These are phyloP conservation scores for Tuber borchii DNA, from an alignment of 495 filamentous ascomycete genomes.

Conservation along the genomic window DNA sequence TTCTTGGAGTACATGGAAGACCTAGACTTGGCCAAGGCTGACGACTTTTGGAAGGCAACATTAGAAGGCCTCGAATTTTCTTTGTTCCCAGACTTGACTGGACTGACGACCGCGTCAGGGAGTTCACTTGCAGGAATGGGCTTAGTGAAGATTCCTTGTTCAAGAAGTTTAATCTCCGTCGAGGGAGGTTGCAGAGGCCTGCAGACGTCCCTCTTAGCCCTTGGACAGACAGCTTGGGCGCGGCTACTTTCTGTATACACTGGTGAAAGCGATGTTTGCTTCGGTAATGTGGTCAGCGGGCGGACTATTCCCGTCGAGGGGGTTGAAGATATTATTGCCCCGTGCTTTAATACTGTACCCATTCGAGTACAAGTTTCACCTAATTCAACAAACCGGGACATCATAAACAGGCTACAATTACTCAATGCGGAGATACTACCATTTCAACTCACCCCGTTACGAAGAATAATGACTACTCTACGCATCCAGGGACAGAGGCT, in stretches of 20 bases:
- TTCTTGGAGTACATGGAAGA: slow-evolving; percentile 50
- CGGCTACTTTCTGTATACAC: slow-evolving; percentile 51
- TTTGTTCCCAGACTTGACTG: slow-evolving; percentile 45
- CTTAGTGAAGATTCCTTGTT: slow-evolving; percentile 19
- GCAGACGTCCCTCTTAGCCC: slow-evolving; percentile 56
- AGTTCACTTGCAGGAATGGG: slow-evolving; percentile 33
- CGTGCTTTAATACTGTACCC: slow-evolving; percentile 84
- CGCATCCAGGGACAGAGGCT: slow-evolving; percentile 47
- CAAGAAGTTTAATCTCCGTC: slow-evolving; percentile 46
- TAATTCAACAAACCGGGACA: slow-evolving; percentile 47
- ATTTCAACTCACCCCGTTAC: slow-evolving; percentile 64
- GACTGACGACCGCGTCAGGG: slow-evolving; percentile 8
- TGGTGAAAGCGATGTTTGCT: slow-evolving; percentile 61
- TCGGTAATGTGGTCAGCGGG: slow-evolving; percentile 72
- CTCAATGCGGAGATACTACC: slow-evolving; percentile 54
- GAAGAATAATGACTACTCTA: slow-evolving; percentile 53
- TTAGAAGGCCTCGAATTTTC: slow-evolving; percentile 50
- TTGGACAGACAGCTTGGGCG: slow-evolving; percentile 66
- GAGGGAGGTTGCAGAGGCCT: slow-evolving; percentile 48
- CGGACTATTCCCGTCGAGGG: slow-evolving; percentile 58
- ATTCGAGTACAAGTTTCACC: slow-evolving; percentile 54
- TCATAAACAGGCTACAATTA: slow-evolving; percentile 51
- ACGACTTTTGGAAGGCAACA: slow-evolving; percentile 57
- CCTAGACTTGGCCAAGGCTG: slow-evolving; percentile 43
- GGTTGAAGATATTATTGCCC: slow-evolving; percentile 66